Conservation (phyloP, 2,329 filamentous ascomycete species). For the Hirsutella thompsonii region DNA sequence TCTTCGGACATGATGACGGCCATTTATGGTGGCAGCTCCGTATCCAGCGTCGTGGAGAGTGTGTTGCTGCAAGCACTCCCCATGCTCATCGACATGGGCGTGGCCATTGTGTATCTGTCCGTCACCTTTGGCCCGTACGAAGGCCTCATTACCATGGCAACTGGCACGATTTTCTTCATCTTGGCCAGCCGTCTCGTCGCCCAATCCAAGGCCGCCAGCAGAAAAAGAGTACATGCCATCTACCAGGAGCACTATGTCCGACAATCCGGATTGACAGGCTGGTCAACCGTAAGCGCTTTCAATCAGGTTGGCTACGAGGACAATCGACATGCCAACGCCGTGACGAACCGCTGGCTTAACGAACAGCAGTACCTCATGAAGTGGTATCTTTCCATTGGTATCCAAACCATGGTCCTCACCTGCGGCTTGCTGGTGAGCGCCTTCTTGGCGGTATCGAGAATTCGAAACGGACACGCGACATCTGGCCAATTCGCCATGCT, state of each 20-base stretch:
- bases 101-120: constrained; percentile 48
- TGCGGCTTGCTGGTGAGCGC: constrained; percentile 54
- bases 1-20: constrained; percentile 45
- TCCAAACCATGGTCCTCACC: constrained; percentile 51
- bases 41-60: constrained; percentile 43
- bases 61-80: constrained; percentile 45
- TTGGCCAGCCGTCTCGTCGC: constrained; percentile 39
- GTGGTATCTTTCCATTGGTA: constrained; percentile 38
- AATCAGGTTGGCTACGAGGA: constrained; percentile 46
- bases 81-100: constrained; percentile 45
- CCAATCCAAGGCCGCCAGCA: constrained; percentile 33
- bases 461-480: constrained; percentile 45
- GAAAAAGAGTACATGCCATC: constrained; percentile 36
- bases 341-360: constrained; percentile 25
- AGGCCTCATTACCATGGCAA: constrained; percentile 47
- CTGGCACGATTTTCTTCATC: constrained; percentile 41
- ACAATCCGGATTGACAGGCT: constrained; percentile 42
- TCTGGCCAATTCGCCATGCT: constrained; percentile 59
- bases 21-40: constrained; percentile 38
- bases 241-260: constrained; percentile 43
- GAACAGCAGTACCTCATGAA: constrained; percentile 25
- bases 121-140: constrained; percentile 47
- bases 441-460: constrained; percentile 50
- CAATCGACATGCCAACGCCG: constrained; percentile 36
- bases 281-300: constrained; percentile 47